Base-by-base conservation (phyloP, 306 rosid genomes). In the Quercus rubra region DNA sequence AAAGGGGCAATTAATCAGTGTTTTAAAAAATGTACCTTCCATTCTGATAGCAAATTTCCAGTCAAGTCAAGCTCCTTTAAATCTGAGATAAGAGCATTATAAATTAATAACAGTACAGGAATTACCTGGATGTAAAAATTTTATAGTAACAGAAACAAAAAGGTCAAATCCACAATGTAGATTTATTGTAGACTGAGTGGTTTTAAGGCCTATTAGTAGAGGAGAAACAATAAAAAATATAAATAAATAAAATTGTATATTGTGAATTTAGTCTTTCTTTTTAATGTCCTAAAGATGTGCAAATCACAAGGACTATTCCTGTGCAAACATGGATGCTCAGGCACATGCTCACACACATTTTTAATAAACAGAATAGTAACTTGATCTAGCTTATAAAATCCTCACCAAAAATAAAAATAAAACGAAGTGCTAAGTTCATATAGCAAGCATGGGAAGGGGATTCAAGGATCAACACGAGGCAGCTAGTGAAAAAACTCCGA, bases 11-110 rank as follows among this genome's bases (percentile, higher is more conserved):
- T 52, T 4, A 7, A 72, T 79, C 82, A 72, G 28, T 81, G 41
- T 67, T 77, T 84, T 43, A 56, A 9, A 43, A 66, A 76, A 78
- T 71, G 74, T 85, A 94, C 99, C 97, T 86, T 90, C 99, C 99
- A 92, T 69, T 92, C 91, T 13, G 91, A 91, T 63, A 95, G 88
- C 73, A 95, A 85, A 88, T 92, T 95, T 87, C 98, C 97, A 20
- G 96, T 91, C 84, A 92, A 87, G 85, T 92, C 97, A 75, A 95
- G 97, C 88, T 87, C 93, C 85, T 83, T 88, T 55, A 92, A 70
- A 86, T 89, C 99, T 94, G 87, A 73, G 86, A 78, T 28, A 33
- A 76, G 77, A 75, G 64, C 74, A 85, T 30, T 66, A 28, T 12
- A 77, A 66, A 72, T 23, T 35, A 6, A 15, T 19, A 18, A 55